Evolutionary conservation across 805 yeast species (phyloP).

Genomic region (Candida anglica): DNA sequence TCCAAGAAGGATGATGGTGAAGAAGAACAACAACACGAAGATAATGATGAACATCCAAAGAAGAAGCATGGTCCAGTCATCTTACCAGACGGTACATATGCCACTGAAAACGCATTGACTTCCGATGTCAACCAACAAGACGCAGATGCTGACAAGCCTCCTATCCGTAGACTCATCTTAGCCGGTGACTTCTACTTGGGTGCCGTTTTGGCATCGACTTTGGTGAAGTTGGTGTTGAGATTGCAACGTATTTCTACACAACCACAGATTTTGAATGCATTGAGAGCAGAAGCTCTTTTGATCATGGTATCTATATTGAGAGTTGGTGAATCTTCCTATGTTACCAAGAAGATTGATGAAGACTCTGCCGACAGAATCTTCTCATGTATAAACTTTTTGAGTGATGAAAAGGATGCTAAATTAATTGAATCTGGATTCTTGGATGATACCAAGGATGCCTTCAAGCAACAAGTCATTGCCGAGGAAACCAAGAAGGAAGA

Average conservation of each 20-base stretch:
- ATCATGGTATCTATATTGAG: slow-evolving; percentile 89
- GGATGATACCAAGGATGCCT: slow-evolving; percentile 85
- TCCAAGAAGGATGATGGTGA: too few species aligned
- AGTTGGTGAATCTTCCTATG: slow-evolving; percentile 73
- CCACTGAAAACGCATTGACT: slow-evolving; percentile 83
- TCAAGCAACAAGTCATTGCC: slow-evolving; percentile 60
- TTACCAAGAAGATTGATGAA: slow-evolving; percentile 80
- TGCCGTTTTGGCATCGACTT: slow-evolving; percentile 80
- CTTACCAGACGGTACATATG: slow-evolving; percentile 98
- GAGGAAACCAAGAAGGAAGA: slow-evolving; percentile 58
- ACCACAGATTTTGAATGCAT: slow-evolving; percentile 65
- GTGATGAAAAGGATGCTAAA: slow-evolving; percentile 55
- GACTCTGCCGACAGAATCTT: slow-evolving; percentile 94
- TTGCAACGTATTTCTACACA: slow-evolving; percentile 55
- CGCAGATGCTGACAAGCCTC: slow-evolving; percentile 45
- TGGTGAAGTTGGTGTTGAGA: slow-evolving; percentile 83
- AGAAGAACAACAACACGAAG: slow-evolving; percentile 28
- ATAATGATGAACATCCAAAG: slow-evolving; percentile 20
- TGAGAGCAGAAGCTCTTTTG: slow-evolving; percentile 91
- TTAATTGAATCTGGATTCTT: slow-evolving; percentile 68
- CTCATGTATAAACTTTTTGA: slow-evolving; percentile 77
- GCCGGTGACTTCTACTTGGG: slow-evolving; percentile 90
- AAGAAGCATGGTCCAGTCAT: slow-evolving; percentile 66
- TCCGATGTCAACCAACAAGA: slow-evolving; percentile 26
- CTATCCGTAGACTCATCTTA: slow-evolving; percentile 75